Base-by-base conservation (phyloP, 352 stramenopile genomes). In the Pythium apleroticum region DNA sequence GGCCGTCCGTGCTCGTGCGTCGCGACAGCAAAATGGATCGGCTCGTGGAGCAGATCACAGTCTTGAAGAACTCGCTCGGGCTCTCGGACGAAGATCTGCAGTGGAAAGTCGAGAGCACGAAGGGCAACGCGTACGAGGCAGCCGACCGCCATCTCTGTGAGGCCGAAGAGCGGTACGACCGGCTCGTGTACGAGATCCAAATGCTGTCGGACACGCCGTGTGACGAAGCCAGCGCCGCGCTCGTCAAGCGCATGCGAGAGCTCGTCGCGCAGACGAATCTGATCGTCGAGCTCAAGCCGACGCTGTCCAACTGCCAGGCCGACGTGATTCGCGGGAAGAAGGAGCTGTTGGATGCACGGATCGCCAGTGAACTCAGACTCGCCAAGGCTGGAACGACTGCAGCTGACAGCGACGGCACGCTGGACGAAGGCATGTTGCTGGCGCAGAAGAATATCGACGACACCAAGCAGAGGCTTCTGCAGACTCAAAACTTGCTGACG, bases 41-140 rank as follows among this genome's bases (percentile, higher is more conserved):
- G 28, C 68, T 93, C 5, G 74, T 89, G 25, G 84, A 93, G 62
- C 84, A 93, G 43, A 76, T 93, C 53, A 82, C 77, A 6, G 77
- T 93, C 9, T 71, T 93, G 22, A 93, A 93, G 50, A 85, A 81
- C 15, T 80, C 77, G 19, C 69, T 93, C 4, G 84, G 84, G 4
- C 74, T 93, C 20, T 88, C 79, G 10, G 84, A 93, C 14, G 84
- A 93, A 69, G 84, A 93, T 20, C 71, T 93, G 28, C 73, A 87
- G 48, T 93, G 82, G 84, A 89, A 89, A 60, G 78, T 93, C 27
- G 82, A 93, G 52, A 90, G 79, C 52, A 64, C 81, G 20, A 87
- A 89, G 49, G 80, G 80, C 2, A 93, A 93, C 45, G 81, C 81
- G 15, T 93, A 86, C 65, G 57, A 89, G 2, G 76, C 80, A 22